Base-by-base conservation (phyloP, 2,329 filamentous ascomycete genomes). In the Alternaria tenuissima region DNA sequence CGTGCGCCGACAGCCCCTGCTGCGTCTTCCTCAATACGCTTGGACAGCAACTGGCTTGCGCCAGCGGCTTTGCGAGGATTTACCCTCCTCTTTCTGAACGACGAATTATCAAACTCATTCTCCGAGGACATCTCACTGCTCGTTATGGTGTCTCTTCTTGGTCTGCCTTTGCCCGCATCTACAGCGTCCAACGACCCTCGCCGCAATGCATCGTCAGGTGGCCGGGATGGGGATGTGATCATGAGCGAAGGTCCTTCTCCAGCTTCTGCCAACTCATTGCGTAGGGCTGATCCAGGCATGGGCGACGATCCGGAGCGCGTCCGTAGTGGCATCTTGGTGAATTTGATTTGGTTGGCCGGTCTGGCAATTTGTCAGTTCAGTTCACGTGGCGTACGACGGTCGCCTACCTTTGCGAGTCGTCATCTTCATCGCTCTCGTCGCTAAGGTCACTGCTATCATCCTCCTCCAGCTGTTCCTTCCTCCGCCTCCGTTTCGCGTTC, bases 261-360 rank as follows among this genome's bases (percentile, higher is more conserved):
- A 60, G 85, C 68, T 26, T 76, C 75, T 28, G 68, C 63, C 14
- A 77, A 87, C 16, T 88, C 89, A 14, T 85, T 87, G 66, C 92
- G 89, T 36, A 78, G 57, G 20, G 73, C 68, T 12, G 76, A 78
- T 38, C 75, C 75, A 22, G 67, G 76, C 38, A 91, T 89, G 4
- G 94, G 94, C 48, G 94, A 97, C 0, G 94, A 97, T 11, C 92
- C 94, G 26, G 94, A 92, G 57, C 94, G 89, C 67, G 88, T 89
- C 30, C 94, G 88, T 43, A 97, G 86, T 1, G 95, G 94, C 92
- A 97, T 94, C 80, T 98, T 98, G 49, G 91, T 89, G 79, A 99
- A 99, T 74, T 94, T 94, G 76, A 98, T 97, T 77, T 96, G 92
- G 75, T 96, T 92, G 3, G 91, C 90, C 44, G 91, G 90, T 55